Evolutionary conservation across 768 basidiomycete genomes (phyloP), one percentile per base, ranked within the genome.

Genomic region (Omphalotus guepiniiformis): DNA sequence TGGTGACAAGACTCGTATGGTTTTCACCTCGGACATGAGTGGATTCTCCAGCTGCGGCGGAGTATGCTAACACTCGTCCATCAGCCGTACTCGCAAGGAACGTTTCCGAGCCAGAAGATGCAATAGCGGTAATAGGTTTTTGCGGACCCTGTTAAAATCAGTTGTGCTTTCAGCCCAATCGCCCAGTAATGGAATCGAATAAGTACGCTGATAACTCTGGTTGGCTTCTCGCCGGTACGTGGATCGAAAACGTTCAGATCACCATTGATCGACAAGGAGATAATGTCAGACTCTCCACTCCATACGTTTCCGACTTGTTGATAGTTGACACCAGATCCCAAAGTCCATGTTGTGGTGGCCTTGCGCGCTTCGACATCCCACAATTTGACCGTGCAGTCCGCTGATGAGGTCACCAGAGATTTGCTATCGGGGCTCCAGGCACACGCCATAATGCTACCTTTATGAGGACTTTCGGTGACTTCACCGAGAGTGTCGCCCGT

Each of bases 241-340:
- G 79, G 76, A 62, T 97, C 94, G 60, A 95, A 81, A 13, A 95
- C 61, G 56, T 86, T 90, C 46, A 98, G 71, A 47, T 82, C 78
- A 12, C 94, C 93, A 0, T 80, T 82, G 54, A 95, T 67, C 0
- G 92, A 93, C 22, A 97, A 69, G 3, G 91, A 93, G 29, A 91
- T 82, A 43, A 96, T 80, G 48, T 80, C 76, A 44, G 74, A 74
- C 26, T 78, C 70, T 34, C 77, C 79, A 43, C 73, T 83, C 90
- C 91, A 96, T n/a, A 80, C 79, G 54, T 86, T 88, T 23, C 94
- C 94, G 22, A 89, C 74, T 70, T 97, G 94, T 60, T 97, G 94
- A 54, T 87, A 67, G 23, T 74, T 68, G 23, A 95, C 67, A n/a
- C 81, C 85, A 28, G 80, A 65, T 9, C 90, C 92, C 16, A 93